These are phyloP conservation scores for Colletotrichum coccodes DNA, from an alignment of 2,329 filamentous ascomycete genomes.

Conservation along the genomic window DNA sequence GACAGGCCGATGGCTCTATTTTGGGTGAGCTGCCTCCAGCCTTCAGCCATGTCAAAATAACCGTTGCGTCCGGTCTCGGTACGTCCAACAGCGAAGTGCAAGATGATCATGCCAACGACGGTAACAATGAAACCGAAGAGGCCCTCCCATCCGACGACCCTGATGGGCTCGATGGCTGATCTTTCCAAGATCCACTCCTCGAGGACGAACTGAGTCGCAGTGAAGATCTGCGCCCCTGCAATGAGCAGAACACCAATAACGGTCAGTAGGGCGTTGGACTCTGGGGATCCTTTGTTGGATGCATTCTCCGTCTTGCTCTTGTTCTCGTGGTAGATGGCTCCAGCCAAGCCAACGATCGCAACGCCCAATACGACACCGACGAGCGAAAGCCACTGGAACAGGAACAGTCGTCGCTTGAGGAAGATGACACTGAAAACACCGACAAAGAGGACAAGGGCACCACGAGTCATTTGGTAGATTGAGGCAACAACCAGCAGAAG, in stretches of 20 bases:
- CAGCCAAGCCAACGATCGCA: slow-evolving; percentile 88
- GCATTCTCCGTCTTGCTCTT: slow-evolving; percentile 55
- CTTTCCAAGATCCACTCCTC: slow-evolving; percentile 90
- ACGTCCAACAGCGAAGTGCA: slow-evolving; percentile 81
- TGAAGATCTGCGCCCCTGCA: slow-evolving; percentile 95
- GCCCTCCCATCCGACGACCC: slow-evolving; percentile 96
- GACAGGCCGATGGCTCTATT: slow-evolving; percentile 78
- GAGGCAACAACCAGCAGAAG: slow-evolving; percentile 93
- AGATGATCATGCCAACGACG: slow-evolving; percentile 78
- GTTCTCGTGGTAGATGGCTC: slow-evolving; percentile 79
- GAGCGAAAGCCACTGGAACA: slow-evolving; percentile 94
- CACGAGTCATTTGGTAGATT: slow-evolving; percentile 98
- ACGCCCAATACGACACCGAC: slow-evolving; percentile 90
- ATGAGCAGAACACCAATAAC: slow-evolving; percentile 89
- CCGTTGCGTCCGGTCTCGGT: slow-evolving; percentile 80
- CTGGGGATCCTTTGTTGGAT: neutral
- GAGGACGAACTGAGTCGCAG: slow-evolving; percentile 93
- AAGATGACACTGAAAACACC: slow-evolving; percentile 95
- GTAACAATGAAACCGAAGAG: slow-evolving; percentile 89
- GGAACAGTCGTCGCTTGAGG: slow-evolving; percentile 78
- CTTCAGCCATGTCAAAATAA: slow-evolving; percentile 91
- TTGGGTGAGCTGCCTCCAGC: slow-evolving; percentile 81
- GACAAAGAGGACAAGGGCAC: slow-evolving; percentile 94
- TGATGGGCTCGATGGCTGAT: slow-evolving; percentile 78
- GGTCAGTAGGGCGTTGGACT: slow-evolving; percentile 68